A percentile compares a stretch with the other conserved stretches of the same genome.
Conservation (phyloP, 768 basidiomycete species). For the Podaxis sp. region DNA sequence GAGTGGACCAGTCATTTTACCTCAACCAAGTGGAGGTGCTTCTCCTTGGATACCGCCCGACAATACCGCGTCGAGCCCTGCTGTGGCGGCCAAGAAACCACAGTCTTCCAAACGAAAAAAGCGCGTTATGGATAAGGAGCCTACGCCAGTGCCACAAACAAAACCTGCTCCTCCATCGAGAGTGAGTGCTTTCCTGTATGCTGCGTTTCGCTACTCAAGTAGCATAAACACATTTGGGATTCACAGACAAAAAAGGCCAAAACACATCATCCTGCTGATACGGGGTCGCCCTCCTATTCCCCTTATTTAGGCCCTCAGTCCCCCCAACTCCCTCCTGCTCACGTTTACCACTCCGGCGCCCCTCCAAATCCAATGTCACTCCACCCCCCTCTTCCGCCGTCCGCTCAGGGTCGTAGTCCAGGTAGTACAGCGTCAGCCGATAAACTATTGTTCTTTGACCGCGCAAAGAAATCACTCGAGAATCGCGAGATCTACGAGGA, state of each 20-base stretch:
- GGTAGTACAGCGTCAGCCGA: constrained; percentile 48
- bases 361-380: constrained; percentile 21
- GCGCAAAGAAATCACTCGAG: constrained; percentile 80
- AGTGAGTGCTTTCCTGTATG: constrained; percentile 20
- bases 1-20: constrained; percentile 47
- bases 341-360: constrained; percentile 25
- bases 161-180: constrained; percentile 39
- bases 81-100: constrained; percentile 39
- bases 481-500: constrained; percentile 83
- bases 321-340: constrained; percentile 36
- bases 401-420: constrained; percentile 24
- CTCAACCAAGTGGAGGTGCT: constrained; percentile 42
- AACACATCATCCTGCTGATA: constrained; percentile 57
- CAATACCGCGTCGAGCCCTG: constrained; percentile 10
- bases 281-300: constrained; percentile 55
- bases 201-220: neutral
- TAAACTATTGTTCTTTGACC: constrained; percentile 92
- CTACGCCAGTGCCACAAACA: constrained; percentile 54
- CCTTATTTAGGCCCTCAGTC: constrained; percentile 45
- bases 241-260: constrained; percentile 63
- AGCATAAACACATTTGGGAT: constrained; percentile 10
- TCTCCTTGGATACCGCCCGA: constrained; percentile 11
- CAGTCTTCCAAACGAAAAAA: constrained; percentile 56
- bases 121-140: constrained; percentile 65
- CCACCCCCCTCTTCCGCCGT: constrained; percentile 21